phyloP scores from a whole-genome alignment of 2,329 filamentous ascomycete genomes.

The Proliferodiscus dingleyae region DNA sequence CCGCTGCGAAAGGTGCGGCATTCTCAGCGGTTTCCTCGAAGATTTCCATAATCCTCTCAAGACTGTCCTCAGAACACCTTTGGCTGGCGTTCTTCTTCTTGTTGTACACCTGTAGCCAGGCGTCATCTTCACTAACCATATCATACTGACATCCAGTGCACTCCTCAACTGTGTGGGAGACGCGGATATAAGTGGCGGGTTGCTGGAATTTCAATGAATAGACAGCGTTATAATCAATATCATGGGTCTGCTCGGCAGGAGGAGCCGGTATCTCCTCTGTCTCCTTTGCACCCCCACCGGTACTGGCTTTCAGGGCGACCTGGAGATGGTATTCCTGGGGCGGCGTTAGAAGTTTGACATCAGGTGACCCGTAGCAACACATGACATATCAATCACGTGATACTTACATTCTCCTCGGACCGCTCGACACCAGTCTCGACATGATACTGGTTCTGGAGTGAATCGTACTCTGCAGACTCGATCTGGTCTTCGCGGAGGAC shows the following conservation, averaged over 20 bases:
- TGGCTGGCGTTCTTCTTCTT: constrained; percentile 59
- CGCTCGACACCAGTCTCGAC: constrained; percentile 97
- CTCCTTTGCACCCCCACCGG: constrained; percentile 24
- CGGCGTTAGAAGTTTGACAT: constrained; percentile 1
- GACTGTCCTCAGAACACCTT: constrained; percentile 80
- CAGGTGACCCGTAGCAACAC: constrained; percentile 22
- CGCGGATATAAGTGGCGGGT: constrained; percentile 91
- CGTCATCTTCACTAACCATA: constrained; percentile 87
- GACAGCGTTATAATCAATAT: constrained; percentile 80
- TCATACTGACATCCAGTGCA: constrained; percentile 88
- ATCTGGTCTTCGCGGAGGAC: constrained; percentile 86
- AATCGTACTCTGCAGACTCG: constrained; percentile 73
- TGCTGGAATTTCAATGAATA: constrained; percentile 77
- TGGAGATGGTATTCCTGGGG: constrained; percentile 34
- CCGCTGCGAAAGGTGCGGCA: constrained; percentile 81
- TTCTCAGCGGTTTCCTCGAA: constrained; percentile 83
- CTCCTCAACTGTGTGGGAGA: constrained; percentile 97
- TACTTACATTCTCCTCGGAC: constrained; percentile 91
- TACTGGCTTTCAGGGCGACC: constrained; percentile 27
- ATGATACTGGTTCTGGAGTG: constrained; percentile 69
- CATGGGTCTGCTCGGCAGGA: constrained; percentile 55
- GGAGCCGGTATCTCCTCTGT: constrained; percentile 53
- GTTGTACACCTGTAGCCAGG: constrained; percentile 80
- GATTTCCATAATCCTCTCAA: constrained; percentile 90
- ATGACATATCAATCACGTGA: constrained; percentile 19